Base-by-base conservation (phyloP, 2,329 filamentous ascomycete species). In the Emmonsiellopsis sp. region DNA sequence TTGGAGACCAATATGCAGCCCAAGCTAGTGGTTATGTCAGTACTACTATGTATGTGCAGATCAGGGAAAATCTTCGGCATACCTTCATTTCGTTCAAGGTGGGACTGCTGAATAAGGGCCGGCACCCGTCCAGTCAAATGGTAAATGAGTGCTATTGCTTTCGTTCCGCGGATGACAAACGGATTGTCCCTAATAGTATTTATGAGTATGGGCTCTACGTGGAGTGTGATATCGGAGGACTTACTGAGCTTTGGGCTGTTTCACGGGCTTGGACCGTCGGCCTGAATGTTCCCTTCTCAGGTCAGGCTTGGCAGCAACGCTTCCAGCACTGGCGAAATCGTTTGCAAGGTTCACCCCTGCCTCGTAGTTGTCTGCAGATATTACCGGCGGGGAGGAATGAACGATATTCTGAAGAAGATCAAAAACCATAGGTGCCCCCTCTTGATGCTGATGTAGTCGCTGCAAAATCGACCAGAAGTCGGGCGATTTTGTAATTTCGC, bases 1-100 rank as follows among this genome's bases (percentile, higher is more conserved):
- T 90, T 1, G 92, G 93, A 11, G 91, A 85, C 93, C 93, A 98
- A 69, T 98, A 98, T 7, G 93, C 89, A 50, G 89, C 90, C 93
- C 93, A 98, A 11, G 93, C 93, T 87, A 30, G 58, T n/a, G 46
- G 34, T 53, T 48, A 61, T 55, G 41, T 61, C 58, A 53, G 62
- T 61, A 57, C 40, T 42, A 38, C 31, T 68, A 55, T 70, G 40
- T 31, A 26, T 8, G 16, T 15, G 35, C 30, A 40, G 35, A 15
- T 31, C 16, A 7, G 7, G 2, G 7, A 13, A 40, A 43, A 41
- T 34, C n/a, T 35, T 11, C 34, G 42, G 59, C 76, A 57, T 71
- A 87, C 86, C 86, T 78, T 95, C 87, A 55, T 79, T 88, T 55
- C 81, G 85, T 66, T 96, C 93, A 2, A 97, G 82, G 63, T 96